Evolutionary conservation across 2,329 filamentous ascomycete genomes (phyloP).

Genomic region (Cryphonectria nitschkei): DNA sequence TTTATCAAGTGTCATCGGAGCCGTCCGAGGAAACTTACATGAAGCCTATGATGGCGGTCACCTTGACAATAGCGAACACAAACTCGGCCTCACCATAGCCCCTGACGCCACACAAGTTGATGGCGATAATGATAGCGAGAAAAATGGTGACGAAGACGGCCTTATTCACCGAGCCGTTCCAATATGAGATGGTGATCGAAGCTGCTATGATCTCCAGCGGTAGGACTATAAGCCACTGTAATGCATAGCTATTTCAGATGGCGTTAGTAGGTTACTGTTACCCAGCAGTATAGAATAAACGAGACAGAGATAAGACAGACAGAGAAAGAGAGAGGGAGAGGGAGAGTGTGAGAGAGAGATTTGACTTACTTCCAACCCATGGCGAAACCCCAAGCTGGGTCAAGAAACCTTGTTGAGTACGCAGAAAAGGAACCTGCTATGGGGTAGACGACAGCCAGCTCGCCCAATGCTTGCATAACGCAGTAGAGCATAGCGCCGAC

Average conservation of each 20-base stretch:
- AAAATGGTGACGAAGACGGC: conserved; percentile 85
- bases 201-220: conserved; percentile 88
- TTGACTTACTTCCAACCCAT: conserved; percentile 85
- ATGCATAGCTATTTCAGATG: conserved; percentile 64
- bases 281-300: not conserved
- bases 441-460: conserved; percentile 88
- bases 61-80: conserved; percentile 82
- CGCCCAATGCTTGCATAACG: conserved; percentile 88
- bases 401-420: conserved; percentile 89
- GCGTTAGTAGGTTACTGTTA: conserved; percentile 17
- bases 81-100: conserved; percentile 92
- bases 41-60: conserved; percentile 84
- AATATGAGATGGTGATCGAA: conserved; percentile 81
- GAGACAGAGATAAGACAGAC: not conserved
- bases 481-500: conserved; percentile 89
- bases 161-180: conserved; percentile 67
- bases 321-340: not conserved
- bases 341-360: no score
- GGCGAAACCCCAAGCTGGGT: conserved; percentile 92
- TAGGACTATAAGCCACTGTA: conserved; percentile 85
- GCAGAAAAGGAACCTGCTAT: conserved; percentile 91
- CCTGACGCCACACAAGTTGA: conserved; percentile 88
- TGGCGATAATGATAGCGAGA: conserved; percentile 71
- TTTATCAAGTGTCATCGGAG: not conserved
- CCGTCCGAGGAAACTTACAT: conserved; percentile 60